These are phyloP conservation scores for Monosporascus sp. DNA, from an alignment of 2,329 filamentous ascomycete species.

Conservation along the genomic window DNA sequence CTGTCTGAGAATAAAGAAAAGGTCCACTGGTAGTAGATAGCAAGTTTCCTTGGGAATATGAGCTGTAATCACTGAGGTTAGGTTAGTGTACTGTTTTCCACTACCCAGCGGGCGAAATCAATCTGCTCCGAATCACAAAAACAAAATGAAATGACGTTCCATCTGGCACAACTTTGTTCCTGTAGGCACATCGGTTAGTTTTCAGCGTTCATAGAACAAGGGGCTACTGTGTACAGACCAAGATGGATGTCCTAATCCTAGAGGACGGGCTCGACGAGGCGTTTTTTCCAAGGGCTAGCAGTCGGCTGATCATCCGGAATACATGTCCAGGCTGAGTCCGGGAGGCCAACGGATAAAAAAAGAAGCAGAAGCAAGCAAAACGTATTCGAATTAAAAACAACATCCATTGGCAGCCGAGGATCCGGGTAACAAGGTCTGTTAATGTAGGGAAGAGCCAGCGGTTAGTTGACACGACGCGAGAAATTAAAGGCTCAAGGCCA, in stretches of 20 bases:
- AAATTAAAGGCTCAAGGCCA: constrained; percentile 6
- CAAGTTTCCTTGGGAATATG: constrained; percentile 45
- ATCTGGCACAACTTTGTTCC: constrained; percentile 54
- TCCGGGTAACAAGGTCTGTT: constrained; percentile 9
- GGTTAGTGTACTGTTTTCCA: constrained; percentile 55
- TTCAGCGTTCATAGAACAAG: constrained; percentile 7
- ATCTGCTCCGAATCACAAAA: constrained; percentile 26
- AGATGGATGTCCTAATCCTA: constrained; percentile 22
- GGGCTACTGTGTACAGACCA: constrained; percentile 34
- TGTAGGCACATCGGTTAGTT: constrained; percentile 34
- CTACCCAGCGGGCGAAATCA: constrained; percentile 24
- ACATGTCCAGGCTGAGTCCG: neutral
- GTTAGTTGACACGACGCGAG: constrained; percentile 10
- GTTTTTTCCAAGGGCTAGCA: neutral
- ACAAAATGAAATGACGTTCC: constrained; percentile 27
- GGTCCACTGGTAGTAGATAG: constrained; percentile 44
- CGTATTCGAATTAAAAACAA: neutral
- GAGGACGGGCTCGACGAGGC: neutral
- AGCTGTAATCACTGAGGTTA: constrained; percentile 51
- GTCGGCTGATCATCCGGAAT: neutral
- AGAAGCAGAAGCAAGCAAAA: neutral
- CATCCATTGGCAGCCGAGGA: neutral
- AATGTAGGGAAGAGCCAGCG: constrained; percentile 5
- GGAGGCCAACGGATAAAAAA: neutral
- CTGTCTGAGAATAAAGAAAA: constrained; percentile 56